Conservation (phyloP, 208 protist species). For the Balamuthia mandrillaris region DNA sequence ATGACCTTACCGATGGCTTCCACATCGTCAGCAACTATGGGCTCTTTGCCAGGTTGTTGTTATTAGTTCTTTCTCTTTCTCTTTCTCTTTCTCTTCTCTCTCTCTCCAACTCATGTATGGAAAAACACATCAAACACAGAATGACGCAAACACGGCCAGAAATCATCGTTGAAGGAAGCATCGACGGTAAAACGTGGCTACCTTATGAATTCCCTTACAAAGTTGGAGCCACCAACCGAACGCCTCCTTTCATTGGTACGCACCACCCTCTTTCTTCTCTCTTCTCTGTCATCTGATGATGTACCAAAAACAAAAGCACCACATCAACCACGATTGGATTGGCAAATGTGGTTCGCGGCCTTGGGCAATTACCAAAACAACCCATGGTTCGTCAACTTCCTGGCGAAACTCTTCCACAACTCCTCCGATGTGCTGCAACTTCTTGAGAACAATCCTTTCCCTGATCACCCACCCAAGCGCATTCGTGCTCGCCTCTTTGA, state of each 20-base stretch:
- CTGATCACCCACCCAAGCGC: neutral
- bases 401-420: conserved; percentile 32
- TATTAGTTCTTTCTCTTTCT: neutral
- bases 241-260: conserved; percentile 38
- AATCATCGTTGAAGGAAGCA: conserved; percentile 40
- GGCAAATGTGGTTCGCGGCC: conserved; percentile 57
- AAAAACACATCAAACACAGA: too few species aligned
- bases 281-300: neutral
- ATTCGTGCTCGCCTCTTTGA: conserved; percentile 11
- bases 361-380: neutral
- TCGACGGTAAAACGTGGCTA: conserved; percentile 24
- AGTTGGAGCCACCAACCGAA: neutral
- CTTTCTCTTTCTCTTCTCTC: neutral
- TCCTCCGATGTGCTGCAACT: conserved; percentile 33
- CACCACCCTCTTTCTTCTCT: neutral
- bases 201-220: conserved; percentile 54
- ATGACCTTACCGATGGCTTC: neutral
- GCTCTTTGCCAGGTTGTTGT: conserved; percentile 5
- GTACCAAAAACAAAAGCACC: conserved; percentile 30
- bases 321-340: conserved; percentile 49
- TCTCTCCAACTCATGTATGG: too few species aligned
- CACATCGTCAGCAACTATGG: conserved; percentile 11
- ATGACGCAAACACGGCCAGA: conserved; percentile 41
- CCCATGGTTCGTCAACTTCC: conserved; percentile 41
- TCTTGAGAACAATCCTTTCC: conserved; percentile 41